phyloP scores from a whole-genome alignment of 305 asterid genomes.

The Fraxinus greggii region DNA sequence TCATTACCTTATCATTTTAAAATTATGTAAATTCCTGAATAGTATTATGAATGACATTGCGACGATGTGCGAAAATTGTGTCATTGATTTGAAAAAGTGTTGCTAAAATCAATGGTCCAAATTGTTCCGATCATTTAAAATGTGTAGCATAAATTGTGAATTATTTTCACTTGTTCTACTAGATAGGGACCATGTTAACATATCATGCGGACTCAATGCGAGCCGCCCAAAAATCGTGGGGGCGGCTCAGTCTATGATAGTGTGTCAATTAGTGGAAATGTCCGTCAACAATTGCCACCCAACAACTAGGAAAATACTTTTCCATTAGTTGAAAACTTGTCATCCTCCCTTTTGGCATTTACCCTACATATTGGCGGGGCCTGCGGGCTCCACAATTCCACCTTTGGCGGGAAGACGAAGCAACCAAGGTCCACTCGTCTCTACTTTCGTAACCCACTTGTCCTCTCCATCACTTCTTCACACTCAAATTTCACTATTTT shows the following conservation, averaged over 20 bases:
- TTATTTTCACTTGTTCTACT: background rate
- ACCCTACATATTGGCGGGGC: conserved; percentile 37
- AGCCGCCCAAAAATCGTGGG: background rate
- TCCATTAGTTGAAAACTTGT: conserved; percentile 26
- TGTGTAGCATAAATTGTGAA: background rate
- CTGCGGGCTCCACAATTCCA: conserved; percentile 39
- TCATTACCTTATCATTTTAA: background rate
- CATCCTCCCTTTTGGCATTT: background rate
- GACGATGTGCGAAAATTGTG: background rate
- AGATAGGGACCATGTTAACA: background rate
- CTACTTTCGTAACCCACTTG: conserved; percentile 39
- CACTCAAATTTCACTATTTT: background rate
- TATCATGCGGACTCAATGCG: background rate
- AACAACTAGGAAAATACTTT: background rate
- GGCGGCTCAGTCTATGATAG: background rate
- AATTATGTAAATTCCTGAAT: background rate
- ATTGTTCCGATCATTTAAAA: too few relatives aligned
- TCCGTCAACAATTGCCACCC: conserved; percentile 1
- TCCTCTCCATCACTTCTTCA: background rate
- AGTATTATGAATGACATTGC: background rate
- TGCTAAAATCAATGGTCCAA: too few relatives aligned
- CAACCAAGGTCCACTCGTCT: conserved; percentile 44
- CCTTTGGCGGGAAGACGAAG: conserved; percentile 60
- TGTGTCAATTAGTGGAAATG: background rate
- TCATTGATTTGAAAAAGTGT: too few relatives aligned